Conservation (phyloP, 768 basidiomycete genomes). For the Xerocomellus amylosporus region DNA sequence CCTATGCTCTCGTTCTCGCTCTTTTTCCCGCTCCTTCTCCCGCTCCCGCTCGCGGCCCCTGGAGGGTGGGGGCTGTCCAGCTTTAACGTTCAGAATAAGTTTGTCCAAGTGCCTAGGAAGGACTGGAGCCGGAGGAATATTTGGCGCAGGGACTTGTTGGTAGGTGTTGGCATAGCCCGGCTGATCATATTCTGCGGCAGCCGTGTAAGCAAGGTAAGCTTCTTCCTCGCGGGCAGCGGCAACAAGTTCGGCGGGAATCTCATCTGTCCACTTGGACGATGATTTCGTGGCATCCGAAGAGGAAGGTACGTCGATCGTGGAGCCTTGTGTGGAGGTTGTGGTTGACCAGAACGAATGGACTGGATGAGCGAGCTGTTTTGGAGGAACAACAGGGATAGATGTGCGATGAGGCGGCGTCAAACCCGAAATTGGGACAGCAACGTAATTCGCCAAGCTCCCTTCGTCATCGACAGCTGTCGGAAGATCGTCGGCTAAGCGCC, state of each 20-base stretch:
- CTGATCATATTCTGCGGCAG: conserved; percentile 34
- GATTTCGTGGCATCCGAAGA: conserved; percentile 30
- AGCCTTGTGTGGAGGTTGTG: conserved; percentile 34
- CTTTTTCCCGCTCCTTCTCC: conserved; percentile 36
- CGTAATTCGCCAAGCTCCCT: conserved; percentile 92
- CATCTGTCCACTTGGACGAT: conserved; percentile 63
- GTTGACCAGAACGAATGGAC: conserved; percentile 46
- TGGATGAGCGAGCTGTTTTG: conserved; percentile 26
- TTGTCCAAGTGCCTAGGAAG: conserved; percentile 92
- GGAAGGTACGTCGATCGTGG: conserved; percentile 27
- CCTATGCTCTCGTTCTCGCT: conserved; percentile 32
- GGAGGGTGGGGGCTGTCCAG: conserved; percentile 32
- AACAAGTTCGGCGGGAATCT: conserved; percentile 74
- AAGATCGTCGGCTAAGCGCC: conserved; percentile 75
- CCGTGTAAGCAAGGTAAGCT: conserved; percentile 49
- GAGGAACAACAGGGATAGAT: conserved; percentile 34
- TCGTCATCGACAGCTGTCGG: conserved; percentile 92
- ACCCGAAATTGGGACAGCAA: conserved; percentile 47
- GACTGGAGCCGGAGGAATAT: conserved; percentile 83
- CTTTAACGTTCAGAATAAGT: conserved; percentile 74
- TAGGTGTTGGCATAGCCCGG: conserved; percentile 36
- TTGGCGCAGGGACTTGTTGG: conserved; percentile 55
- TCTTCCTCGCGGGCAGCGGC: conserved; percentile 86
- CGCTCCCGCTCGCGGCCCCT: conserved; percentile 35
- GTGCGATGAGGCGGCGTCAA: conserved; percentile 33